Conservation (phyloP, 768 basidiomycete genomes). For the Collybiopsis confluens region DNA sequence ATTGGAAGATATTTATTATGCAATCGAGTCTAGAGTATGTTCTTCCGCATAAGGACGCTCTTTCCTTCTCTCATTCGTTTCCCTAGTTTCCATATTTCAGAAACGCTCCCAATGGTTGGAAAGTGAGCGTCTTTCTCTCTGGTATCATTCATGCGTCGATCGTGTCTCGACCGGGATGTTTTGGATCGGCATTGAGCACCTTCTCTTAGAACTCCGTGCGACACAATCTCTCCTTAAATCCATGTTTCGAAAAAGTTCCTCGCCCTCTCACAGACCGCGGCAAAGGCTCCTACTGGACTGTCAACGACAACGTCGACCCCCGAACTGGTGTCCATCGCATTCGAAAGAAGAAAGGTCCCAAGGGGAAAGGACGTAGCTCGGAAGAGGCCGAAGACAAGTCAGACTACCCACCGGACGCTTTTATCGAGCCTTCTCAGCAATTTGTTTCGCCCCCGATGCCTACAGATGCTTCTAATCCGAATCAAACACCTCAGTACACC, state of each 20-base stretch:
- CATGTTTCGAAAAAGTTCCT: conserved; percentile 88
- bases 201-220: conserved; percentile 76
- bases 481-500: conserved; percentile 47
- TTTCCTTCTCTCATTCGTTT: conserved; percentile 13
- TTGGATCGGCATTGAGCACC: conserved; percentile 41
- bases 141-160: conserved; percentile 1
- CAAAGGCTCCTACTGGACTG: conserved; percentile 90
- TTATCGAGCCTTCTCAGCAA: conserved; percentile 52
- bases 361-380: conserved; percentile 44
- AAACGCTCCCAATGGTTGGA: conserved; percentile 87
- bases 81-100: conserved; percentile 84
- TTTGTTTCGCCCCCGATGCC: conserved; percentile 56
- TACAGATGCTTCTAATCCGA: conserved; percentile 58
- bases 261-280: conserved; percentile 89
- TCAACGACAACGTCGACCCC: conserved; percentile 86
- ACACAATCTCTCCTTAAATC: conserved; percentile 86
- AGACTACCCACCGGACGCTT: conserved; percentile 59
- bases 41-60: conserved; percentile 2
- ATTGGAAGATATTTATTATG: conserved; percentile 88
- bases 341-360: conserved; percentile 81
- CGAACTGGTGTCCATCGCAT: conserved; percentile 86
- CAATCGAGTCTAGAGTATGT: conserved; percentile 82
- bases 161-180: conserved; percentile 63
- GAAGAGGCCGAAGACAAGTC: conserved; percentile 50
- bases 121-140: conserved; percentile 47